Conservation (phyloP, 495 filamentous ascomycete species). For the Parachaetomium inaequale region DNA sequence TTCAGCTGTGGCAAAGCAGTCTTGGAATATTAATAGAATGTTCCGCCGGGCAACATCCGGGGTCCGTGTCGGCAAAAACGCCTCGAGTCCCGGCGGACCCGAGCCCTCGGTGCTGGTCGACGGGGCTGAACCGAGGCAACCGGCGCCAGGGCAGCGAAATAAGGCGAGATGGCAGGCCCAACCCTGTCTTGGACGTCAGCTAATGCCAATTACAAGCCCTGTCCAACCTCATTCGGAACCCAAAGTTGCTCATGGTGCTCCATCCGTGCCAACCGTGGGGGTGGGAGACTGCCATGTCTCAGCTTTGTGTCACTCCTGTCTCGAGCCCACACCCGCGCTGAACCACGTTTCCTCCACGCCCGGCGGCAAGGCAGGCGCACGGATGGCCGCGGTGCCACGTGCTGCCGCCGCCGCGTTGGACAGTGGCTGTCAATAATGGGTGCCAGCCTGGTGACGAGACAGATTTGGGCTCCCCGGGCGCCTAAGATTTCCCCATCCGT, state of each 20-base stretch:
- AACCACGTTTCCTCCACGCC: conserved; percentile 20
- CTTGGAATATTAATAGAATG: conserved; percentile 13
- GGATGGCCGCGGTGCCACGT: conserved; percentile 22
- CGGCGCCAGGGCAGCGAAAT: neutral
- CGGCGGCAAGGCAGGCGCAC: conserved; percentile 2
- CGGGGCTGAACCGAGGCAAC: conserved; percentile 12
- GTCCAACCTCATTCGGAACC: conserved; percentile 6
- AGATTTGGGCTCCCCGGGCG: conserved; percentile 6
- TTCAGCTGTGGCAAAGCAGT: conserved; percentile 1
- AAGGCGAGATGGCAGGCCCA: neutral
- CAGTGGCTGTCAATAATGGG: conserved; percentile 20
- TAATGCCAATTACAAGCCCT: conserved; percentile 5
- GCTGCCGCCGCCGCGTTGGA: conserved; percentile 8
- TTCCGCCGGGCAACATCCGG: neutral
- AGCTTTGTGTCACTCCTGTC: conserved; percentile 30
- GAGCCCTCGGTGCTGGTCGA: conserved; percentile 10
- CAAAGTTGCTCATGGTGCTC: conserved; percentile 11
- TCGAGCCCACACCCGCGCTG: conserved; percentile 16
- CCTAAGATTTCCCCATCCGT: conserved; percentile 12
- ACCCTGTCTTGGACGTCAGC: conserved; percentile 9
- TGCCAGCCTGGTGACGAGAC: neutral
- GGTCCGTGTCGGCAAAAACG: neutral
- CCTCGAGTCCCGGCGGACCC: conserved; percentile 7
- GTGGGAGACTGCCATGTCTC: conserved; percentile 19
- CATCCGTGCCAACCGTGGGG: conserved; percentile 13